Conservation (phyloP, 257 asterid genomes). For the Catharanthus roseus region DNA sequence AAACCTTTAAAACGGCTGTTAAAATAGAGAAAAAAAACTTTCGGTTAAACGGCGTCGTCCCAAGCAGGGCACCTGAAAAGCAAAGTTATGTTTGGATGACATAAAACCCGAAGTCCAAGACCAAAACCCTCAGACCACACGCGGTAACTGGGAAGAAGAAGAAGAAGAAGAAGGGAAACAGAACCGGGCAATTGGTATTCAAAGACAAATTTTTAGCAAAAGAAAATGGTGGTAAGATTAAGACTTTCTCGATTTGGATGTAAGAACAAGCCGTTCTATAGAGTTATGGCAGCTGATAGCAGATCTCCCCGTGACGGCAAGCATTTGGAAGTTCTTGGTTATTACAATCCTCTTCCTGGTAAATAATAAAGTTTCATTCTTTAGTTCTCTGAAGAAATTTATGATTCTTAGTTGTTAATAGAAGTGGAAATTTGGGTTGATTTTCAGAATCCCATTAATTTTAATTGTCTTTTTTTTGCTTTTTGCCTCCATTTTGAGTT, state of each 20-base stretch:
- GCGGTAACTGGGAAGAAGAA: background rate
- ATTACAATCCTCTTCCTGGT: slow-evolving; percentile 97
- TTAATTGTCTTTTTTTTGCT: background rate
- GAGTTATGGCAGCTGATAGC: slow-evolving; percentile 96
- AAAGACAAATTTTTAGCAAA: background rate
- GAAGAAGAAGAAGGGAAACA: background rate
- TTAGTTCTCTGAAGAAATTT: background rate
- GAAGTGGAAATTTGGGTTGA: background rate
- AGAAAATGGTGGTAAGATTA: slow-evolving; percentile 69
- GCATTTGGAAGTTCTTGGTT: slow-evolving; percentile 89
- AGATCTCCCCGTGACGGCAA: slow-evolving; percentile 97
- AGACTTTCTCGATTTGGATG: slow-evolving; percentile 79
- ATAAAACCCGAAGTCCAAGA: background rate
- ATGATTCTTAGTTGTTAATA: background rate
- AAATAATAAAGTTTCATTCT: background rate
- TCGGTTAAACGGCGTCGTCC: too few species aligned
- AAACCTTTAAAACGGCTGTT: too few species aligned
- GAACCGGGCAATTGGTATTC: background rate
- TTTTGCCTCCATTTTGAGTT: too few species aligned
- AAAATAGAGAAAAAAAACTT: too few species aligned
- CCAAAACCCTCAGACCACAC: background rate
- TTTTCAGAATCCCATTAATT: background rate
- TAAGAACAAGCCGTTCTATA: slow-evolving; percentile 73
- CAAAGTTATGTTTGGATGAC: background rate
- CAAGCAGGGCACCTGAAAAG: background rate